Conservation (phyloP, 2,329 filamentous ascomycete genomes). For the Talaromyces marneffei region DNA sequence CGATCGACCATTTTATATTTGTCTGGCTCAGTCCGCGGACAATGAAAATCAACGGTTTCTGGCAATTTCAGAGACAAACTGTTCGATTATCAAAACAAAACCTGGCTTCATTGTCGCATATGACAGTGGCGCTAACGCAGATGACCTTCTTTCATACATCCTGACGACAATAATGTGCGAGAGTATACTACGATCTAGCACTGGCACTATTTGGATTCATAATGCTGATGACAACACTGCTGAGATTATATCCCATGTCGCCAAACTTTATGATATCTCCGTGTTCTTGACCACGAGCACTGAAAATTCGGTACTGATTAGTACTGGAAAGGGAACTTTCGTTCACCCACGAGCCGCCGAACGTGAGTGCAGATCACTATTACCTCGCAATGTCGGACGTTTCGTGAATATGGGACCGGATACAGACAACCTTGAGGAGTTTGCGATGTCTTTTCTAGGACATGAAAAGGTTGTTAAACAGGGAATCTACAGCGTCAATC, state of each 20-base stretch:
- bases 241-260: background rate
- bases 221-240: background rate
- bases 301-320: background rate
- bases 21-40: background rate
- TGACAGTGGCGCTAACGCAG: background rate
- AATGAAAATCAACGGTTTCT: background rate
- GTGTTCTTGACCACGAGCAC: background rate
- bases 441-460: background rate
- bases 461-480: background rate
- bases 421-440: background rate
- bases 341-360: background rate
- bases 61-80: background rate
- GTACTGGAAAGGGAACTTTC: background rate
- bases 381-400: background rate
- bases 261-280: background rate
- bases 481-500: background rate
- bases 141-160: background rate
- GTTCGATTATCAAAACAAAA: background rate
- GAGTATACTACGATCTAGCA: background rate
- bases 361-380: background rate
- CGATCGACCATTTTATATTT: background rate
- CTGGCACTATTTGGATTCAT: background rate
- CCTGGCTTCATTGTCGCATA: background rate
- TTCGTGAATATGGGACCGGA: background rate
- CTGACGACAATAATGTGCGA: background rate